Evolutionary conservation across 345 rosid genomes (phyloP), one percentile per base, ranked within the genome.

Genomic region (Cochlearia excelsa): DNA sequence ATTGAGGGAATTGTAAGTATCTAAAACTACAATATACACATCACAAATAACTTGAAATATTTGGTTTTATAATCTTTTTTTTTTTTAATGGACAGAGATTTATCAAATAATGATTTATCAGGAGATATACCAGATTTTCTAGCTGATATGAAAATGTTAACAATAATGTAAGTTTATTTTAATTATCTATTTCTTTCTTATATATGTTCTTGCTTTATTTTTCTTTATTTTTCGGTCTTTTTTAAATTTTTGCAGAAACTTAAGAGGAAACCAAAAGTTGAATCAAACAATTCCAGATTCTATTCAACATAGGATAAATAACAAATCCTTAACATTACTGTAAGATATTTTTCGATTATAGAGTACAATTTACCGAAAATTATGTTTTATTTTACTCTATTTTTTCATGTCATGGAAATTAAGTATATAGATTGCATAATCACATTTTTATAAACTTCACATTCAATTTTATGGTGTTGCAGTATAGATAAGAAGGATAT

Each of bases 121-220:
- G 91, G 88, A 50, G 5, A 53, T 0, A 63, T 87, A 35, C 91
- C 95, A 1, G 56, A 35, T 7, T 72, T 75, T 69, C 75, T 88
- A 3, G 70, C 81, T 23, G 40, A 70, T 31, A 33, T 84, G 76
- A 29, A 74, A 26, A 66, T 57, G 59, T 63, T 87, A 60, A 80
- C 53, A 50, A 4, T 61, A 44, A 57, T 87, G 85, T 84, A 59
- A 80, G 95, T 47, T 45, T 38, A 6, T 38, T 38, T 38, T 38
- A 4, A 4, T 33, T 38, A 38, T 38, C 41, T 38, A 7, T 38
- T 1, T 34, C 37, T 34, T 34, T 34, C 37, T 4, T 38, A 4
- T 7, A 38, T 38, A 0, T 16, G 23, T 16, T 1, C 7, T 38
- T 38, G 41, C 4, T 34, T 34, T 34, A 4, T 38, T 38, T 9